These are phyloP conservation scores for Xerocomellus intermedius DNA, from an alignment of 768 basidiomycete genomes.

Conservation along the genomic window DNA sequence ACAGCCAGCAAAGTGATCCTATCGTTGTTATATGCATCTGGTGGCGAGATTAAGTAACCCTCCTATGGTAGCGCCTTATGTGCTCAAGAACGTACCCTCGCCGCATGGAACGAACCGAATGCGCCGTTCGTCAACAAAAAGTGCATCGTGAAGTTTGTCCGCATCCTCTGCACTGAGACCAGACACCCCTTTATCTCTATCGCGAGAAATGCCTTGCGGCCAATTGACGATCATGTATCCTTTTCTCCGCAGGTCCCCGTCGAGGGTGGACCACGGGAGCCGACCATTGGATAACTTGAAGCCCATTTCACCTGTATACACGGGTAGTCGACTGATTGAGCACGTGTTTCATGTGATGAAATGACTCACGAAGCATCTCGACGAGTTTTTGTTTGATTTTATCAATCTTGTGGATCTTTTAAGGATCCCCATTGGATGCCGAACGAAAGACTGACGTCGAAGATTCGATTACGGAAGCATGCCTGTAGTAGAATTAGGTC, in stretches of 20 bases:
- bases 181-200: neutral
- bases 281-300: neutral
- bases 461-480: neutral
- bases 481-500: neutral
- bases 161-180: constrained; percentile 4
- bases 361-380: constrained; percentile 11
- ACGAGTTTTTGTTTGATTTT: neutral
- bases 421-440: neutral
- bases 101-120: neutral
- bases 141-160: constrained; percentile 4
- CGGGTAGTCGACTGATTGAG: neutral
- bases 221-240: constrained; percentile 7
- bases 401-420: neutral
- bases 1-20: too few relatives aligned
- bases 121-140: neutral
- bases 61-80: neutral
- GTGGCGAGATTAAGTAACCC: neutral
- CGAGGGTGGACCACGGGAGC: constrained; percentile 2
- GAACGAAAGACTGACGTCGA: neutral
- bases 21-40: neutral
- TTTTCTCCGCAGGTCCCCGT: neutral
- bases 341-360: neutral
- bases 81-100: neutral
- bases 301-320: neutral
- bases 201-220: constrained; percentile 1